Evolutionary conservation across 2,329 filamentous ascomycete genomes (phyloP).

Genomic region (Anisogramma anomala): DNA sequence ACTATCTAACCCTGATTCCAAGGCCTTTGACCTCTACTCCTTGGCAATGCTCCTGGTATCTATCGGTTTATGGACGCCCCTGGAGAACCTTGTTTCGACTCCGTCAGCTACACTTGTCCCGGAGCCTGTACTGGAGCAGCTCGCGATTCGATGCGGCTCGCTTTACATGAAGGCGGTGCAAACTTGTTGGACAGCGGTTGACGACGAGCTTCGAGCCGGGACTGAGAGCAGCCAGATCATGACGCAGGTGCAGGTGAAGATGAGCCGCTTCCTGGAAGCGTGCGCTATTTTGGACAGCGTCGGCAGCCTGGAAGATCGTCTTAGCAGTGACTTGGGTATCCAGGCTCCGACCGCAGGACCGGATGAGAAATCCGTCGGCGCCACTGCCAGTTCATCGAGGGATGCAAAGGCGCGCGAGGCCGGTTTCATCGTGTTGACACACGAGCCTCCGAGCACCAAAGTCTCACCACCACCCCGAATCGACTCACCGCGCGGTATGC

Average conservation of each 20-base stretch:
- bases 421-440: constrained; percentile 2
- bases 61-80: constrained; percentile 62
- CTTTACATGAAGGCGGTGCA: constrained; percentile 66
- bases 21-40: constrained; percentile 58
- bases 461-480: neutral
- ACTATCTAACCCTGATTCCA: constrained; percentile 39
- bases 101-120: constrained; percentile 40
- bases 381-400: constrained; percentile 9
- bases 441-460: neutral
- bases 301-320: constrained; percentile 42
- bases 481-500: constrained; percentile 12
- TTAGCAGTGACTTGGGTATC: constrained; percentile 34
- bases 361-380: constrained; percentile 4
- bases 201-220: constrained; percentile 42
- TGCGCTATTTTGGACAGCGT: constrained; percentile 51
- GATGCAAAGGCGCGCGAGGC: constrained; percentile 13
- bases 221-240: constrained; percentile 39
- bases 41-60: constrained; percentile 63
- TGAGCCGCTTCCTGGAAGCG: constrained; percentile 47
- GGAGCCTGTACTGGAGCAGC: constrained; percentile 48
- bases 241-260: constrained; percentile 40
- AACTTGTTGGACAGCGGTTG: constrained; percentile 59
- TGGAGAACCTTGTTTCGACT: constrained; percentile 41
- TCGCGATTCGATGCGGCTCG: constrained; percentile 58
- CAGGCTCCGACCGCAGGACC: constrained; percentile 3